phyloP scores from a whole-genome alignment of 2,329 filamentous ascomycete species.

The Monilinia vaccinii-corymbosi region DNA sequence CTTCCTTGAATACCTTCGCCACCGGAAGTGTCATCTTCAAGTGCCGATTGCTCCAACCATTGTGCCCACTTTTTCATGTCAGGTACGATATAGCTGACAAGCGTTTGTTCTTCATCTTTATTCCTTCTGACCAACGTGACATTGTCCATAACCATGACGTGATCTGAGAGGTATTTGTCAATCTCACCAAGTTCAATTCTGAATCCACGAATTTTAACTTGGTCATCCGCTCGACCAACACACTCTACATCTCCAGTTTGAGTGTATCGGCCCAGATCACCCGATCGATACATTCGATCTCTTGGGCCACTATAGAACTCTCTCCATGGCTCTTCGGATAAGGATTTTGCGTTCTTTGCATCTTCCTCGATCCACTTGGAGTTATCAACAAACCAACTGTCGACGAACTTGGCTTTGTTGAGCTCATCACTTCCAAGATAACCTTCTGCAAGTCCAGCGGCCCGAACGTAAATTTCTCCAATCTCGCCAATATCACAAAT shows the following conservation, averaged over 20 bases:
- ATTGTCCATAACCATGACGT: slow-evolving; percentile 71
- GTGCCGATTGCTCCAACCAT: slow-evolving; percentile 53
- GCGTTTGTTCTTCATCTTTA: slow-evolving; percentile 72
- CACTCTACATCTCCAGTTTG: slow-evolving; percentile 62
- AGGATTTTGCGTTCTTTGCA: slow-evolving; percentile 52
- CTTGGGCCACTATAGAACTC: slow-evolving; percentile 70
- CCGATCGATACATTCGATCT: slow-evolving; percentile 80
- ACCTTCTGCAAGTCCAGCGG: slow-evolving; percentile 74
- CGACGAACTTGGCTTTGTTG: slow-evolving; percentile 27
- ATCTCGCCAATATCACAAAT: slow-evolving; percentile 73
- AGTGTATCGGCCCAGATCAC: slow-evolving; percentile 73
- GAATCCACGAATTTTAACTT: slow-evolving; percentile 95
- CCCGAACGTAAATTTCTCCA: slow-evolving; percentile 76
- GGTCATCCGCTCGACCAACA: slow-evolving; percentile 73
- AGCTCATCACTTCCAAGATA: slow-evolving; percentile 42
- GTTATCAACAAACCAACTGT: slow-evolving; percentile 31
- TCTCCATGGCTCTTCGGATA: slow-evolving; percentile 63
- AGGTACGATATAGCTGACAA: slow-evolving; percentile 87
- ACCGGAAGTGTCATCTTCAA: slow-evolving; percentile 35
- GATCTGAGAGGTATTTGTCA: slow-evolving; percentile 68
- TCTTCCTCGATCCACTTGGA: slow-evolving; percentile 29
- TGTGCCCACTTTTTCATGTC: slow-evolving; percentile 64
- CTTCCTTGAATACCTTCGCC: slow-evolving; percentile 33
- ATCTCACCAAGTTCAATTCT: slow-evolving; percentile 93
- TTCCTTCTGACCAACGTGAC: slow-evolving; percentile 78